phyloP scores from a whole-genome alignment of 2,329 filamentous ascomycete genomes.

The Xylariomycetidae sp. region DNA sequence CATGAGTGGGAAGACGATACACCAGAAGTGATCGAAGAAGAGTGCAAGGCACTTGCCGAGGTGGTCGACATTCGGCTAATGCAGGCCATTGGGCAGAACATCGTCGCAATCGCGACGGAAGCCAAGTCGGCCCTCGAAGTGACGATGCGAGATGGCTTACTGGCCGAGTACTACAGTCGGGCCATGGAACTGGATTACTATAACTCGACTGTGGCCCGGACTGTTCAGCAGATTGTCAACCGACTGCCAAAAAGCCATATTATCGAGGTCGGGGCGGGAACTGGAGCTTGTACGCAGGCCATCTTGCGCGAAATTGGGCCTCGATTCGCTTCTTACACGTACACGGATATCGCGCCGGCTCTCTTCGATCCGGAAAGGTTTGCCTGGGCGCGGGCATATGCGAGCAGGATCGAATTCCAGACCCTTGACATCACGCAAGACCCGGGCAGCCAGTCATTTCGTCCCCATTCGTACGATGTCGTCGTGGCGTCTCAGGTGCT shows the following conservation, averaged over 20 bases:
- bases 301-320: slow-evolving; percentile 3
- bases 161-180: slow-evolving; percentile 1
- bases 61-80: slow-evolving; percentile 3
- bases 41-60: background rate
- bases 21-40: background rate
- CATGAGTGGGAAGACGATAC: slow-evolving; percentile 6
- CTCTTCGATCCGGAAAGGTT: slow-evolving; percentile 14
- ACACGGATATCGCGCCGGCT: slow-evolving; percentile 6
- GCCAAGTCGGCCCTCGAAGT: slow-evolving; percentile 1
- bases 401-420: slow-evolving; percentile 25
- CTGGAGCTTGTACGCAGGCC: slow-evolving; percentile 1
- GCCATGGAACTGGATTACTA: slow-evolving; percentile 10
- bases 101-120: slow-evolving; percentile 1
- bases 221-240: slow-evolving; percentile 27
- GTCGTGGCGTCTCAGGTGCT: slow-evolving; percentile 7
- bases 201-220: slow-evolving; percentile 14
- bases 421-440: slow-evolving; percentile 9
- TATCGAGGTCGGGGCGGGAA: slow-evolving; percentile 23
- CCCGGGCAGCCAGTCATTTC: slow-evolving; percentile 3
- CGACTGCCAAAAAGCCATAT: slow-evolving; percentile 31
- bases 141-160: slow-evolving; percentile 1
- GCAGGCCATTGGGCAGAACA: background rate
- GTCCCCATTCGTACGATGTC: slow-evolving; percentile 4
- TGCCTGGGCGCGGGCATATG: slow-evolving; percentile 27
- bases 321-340: slow-evolving; percentile 8